phyloP scores from a whole-genome alignment of 352 stramenopile species.

The Phytophthora citricola region DNA sequence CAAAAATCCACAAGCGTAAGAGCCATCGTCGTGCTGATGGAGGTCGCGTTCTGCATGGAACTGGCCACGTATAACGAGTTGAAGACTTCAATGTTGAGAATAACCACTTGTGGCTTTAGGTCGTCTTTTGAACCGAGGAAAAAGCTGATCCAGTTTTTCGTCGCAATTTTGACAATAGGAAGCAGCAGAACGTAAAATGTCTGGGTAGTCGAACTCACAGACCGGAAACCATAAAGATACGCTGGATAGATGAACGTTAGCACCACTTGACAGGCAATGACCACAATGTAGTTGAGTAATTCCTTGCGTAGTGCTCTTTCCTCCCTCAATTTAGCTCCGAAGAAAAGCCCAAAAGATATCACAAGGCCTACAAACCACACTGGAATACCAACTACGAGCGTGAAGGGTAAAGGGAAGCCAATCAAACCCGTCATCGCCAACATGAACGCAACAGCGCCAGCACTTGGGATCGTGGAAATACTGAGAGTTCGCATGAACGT shows the following conservation, averaged over 20 bases:
- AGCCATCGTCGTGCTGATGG: slow-evolving; percentile 32
- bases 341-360: slow-evolving; percentile 33
- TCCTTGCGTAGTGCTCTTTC: slow-evolving; percentile 22
- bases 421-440: slow-evolving; percentile 34
- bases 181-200: slow-evolving; percentile 41
- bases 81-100: slow-evolving; percentile 69
- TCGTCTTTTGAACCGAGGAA: slow-evolving; percentile 36
- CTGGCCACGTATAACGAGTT: slow-evolving; percentile 53
- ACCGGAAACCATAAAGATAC: slow-evolving; percentile 56
- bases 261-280: slow-evolving; percentile 43
- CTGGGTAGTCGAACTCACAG: slow-evolving; percentile 26
- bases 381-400: slow-evolving; percentile 39
- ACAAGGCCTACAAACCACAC: slow-evolving; percentile 32
- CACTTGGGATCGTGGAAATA: slow-evolving; percentile 31
- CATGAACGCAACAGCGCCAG: slow-evolving; percentile 34
- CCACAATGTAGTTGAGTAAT: slow-evolving; percentile 31
- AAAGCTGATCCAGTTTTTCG: slow-evolving; percentile 48
- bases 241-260: slow-evolving; percentile 56
- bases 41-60: slow-evolving; percentile 53
- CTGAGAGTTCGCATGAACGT: slow-evolving; percentile 6
- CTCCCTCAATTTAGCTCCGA: slow-evolving; percentile 26
- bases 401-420: slow-evolving; percentile 54
- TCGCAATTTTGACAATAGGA: slow-evolving; percentile 43
- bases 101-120: slow-evolving; percentile 50
- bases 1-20: slow-evolving; percentile 40